Conservation (phyloP, 495 filamentous ascomycete species). For the Neurospora sublineolata region DNA sequence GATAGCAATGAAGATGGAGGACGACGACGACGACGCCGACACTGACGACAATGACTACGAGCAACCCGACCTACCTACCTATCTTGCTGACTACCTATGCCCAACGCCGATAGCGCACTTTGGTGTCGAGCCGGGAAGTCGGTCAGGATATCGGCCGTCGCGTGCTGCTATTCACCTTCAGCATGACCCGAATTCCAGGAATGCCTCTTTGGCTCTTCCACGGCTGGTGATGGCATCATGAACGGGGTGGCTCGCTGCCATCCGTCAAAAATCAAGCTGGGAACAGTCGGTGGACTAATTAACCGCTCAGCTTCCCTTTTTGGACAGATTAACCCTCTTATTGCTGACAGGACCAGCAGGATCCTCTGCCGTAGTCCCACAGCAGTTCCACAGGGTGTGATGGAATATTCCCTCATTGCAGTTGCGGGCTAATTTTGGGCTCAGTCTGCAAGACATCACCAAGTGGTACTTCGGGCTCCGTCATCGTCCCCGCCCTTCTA, state of each 20-base stretch:
- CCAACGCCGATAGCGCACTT: neutral
- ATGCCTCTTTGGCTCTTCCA: neutral
- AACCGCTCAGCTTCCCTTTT: slow-evolving; percentile 15
- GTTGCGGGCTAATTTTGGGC: slow-evolving; percentile 21
- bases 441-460: slow-evolving; percentile 1
- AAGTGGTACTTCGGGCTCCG: neutral
- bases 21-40: neutral
- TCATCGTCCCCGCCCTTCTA: neutral
- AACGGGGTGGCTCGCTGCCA: neutral
- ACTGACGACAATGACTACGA: neutral
- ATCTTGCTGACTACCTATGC: neutral
- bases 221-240: neutral
- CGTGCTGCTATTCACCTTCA: neutral
- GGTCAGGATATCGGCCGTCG: neutral
- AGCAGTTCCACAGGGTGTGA: slow-evolving; percentile 2
- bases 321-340: slow-evolving; percentile 6
- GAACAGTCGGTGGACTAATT: slow-evolving; percentile 18
- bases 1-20: neutral
- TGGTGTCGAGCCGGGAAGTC: neutral
- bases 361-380: neutral
- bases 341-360: neutral
- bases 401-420: slow-evolving; percentile 16
- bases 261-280: neutral
- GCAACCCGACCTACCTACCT: neutral
- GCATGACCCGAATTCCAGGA: neutral